These are phyloP conservation scores for Fusarium penzigii DNA, from an alignment of 2,329 filamentous ascomycete genomes.

Conservation along the genomic window DNA sequence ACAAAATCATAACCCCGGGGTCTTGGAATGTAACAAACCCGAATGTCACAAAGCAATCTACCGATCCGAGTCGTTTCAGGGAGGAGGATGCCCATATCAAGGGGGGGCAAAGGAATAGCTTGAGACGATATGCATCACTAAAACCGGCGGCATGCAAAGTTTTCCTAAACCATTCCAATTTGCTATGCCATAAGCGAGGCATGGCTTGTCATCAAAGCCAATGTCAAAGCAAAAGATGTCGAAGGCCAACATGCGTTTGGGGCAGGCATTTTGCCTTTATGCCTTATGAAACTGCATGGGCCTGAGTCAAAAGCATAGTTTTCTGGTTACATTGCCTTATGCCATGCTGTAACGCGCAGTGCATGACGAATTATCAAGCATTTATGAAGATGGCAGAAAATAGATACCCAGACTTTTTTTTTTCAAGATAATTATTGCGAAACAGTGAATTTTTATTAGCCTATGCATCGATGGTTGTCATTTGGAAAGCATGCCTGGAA, in stretches of 20 bases:
- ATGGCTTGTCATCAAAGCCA: too few species aligned
- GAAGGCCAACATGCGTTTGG: too few species aligned
- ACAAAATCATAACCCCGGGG: conserved; percentile 8
- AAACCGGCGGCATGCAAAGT: too few species aligned
- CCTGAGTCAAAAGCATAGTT: too few species aligned
- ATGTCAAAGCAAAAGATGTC: too few species aligned
- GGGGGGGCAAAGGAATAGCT: background rate
- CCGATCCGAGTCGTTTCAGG: background rate
- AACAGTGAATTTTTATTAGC: background rate
- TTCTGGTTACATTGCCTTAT: too few species aligned
- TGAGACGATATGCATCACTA: too few species aligned
- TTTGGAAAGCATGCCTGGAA: background rate
- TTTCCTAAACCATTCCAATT: too few species aligned
- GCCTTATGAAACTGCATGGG: too few species aligned
- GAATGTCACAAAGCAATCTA: conserved; percentile 16
- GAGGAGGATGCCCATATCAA: background rate
- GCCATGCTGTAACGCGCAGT: background rate
- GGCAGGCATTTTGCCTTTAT: too few species aligned
- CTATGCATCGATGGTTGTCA: background rate
- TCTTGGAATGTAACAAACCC: conserved; percentile 20
- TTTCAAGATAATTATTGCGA: background rate
- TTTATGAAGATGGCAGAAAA: background rate
- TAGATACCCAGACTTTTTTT: background rate
- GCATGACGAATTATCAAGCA: background rate
- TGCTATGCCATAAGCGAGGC: too few species aligned